Evolutionary conservation across 345 rosid genomes (phyloP).

Genomic region (Aquilaria yunnanensis): DNA sequence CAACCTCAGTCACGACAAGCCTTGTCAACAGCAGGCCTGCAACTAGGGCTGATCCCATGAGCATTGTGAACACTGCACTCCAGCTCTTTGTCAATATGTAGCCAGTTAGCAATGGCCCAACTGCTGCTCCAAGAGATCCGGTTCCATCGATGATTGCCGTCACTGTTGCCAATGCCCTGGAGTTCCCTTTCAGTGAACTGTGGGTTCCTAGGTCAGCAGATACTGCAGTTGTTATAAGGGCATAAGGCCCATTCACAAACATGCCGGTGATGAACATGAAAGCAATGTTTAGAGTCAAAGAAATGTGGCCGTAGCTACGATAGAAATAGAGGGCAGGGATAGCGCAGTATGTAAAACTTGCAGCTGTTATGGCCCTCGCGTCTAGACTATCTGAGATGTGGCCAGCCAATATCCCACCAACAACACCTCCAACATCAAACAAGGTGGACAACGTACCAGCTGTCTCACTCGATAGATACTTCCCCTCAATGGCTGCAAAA

Average conservation of each 20-base stretch:
- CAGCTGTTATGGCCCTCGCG: slow-evolving; percentile 93
- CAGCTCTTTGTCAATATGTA: slow-evolving; percentile 85
- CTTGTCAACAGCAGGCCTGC: slow-evolving; percentile 75
- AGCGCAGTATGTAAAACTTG: slow-evolving; percentile 86
- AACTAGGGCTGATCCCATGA: slow-evolving; percentile 81
- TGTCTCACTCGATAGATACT: slow-evolving; percentile 61
- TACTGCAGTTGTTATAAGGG: slow-evolving; percentile 94
- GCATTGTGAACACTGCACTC: slow-evolving; percentile 83
- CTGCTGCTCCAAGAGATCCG: slow-evolving; percentile 94
- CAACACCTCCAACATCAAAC: slow-evolving; percentile 90
- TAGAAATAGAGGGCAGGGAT: slow-evolving; percentile 86
- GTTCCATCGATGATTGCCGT: slow-evolving; percentile 97
- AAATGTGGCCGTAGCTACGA: slow-evolving; percentile 72
- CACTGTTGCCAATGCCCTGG: slow-evolving; percentile 91
- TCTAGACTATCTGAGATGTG: slow-evolving; percentile 73
- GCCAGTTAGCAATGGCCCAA: slow-evolving; percentile 90
- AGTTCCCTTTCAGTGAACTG: slow-evolving; percentile 78
- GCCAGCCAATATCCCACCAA: slow-evolving; percentile 95
- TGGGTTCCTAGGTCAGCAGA: slow-evolving; percentile 97
- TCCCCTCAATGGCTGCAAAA: slow-evolving; percentile 74
- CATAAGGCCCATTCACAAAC: slow-evolving; percentile 93
- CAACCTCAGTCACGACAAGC: slow-evolving; percentile 75
- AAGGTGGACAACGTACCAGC: slow-evolving; percentile 87
- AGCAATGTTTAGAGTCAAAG: slow-evolving; percentile 48
- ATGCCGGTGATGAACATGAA: slow-evolving; percentile 82